These are phyloP conservation scores for Podospora australis DNA, from an alignment of 495 filamentous ascomycete genomes.

Conservation along the genomic window DNA sequence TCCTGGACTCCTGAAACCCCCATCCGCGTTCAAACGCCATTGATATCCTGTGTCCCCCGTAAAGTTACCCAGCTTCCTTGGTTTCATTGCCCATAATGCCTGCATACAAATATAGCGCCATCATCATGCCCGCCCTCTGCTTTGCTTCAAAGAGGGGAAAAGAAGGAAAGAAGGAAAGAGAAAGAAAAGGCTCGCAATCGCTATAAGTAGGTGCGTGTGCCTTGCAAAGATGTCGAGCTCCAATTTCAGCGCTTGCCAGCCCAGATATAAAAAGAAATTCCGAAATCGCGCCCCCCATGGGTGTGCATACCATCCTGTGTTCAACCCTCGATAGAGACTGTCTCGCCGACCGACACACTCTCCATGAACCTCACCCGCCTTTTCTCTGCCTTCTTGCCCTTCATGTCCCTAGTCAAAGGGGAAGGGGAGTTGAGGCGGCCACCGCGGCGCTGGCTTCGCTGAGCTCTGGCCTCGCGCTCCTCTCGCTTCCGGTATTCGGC, in stretches of 20 bases:
- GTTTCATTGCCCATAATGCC: too few relatives aligned
- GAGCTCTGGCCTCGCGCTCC: slow-evolving; percentile 73
- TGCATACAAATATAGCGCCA: too few relatives aligned
- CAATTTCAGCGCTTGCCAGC: background rate
- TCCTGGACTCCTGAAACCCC: background rate
- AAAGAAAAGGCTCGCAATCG: too few relatives aligned
- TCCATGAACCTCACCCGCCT: slow-evolving; percentile 31
- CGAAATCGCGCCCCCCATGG: background rate
- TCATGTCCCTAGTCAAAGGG: slow-evolving; percentile 6
- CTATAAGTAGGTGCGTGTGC: too few relatives aligned
- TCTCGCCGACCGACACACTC: slow-evolving; percentile 14
- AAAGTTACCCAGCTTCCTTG: too few relatives aligned
- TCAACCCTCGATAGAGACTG: background rate
- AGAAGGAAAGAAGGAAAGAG: too few relatives aligned
- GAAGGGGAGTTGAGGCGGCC: slow-evolving; percentile 27
- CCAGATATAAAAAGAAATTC: background rate
- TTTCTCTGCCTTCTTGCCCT: slow-evolving; percentile 18
- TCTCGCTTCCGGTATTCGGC: slow-evolving; percentile 78
- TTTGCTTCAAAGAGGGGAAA: too few relatives aligned
- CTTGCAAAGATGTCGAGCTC: too few relatives aligned
- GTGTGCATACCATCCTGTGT: background rate
- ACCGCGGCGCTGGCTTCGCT: slow-evolving; percentile 53
- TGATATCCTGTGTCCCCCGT: too few relatives aligned
- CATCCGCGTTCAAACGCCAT: too few relatives aligned
- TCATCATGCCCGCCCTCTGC: too few relatives aligned